These are phyloP conservation scores for Moricandia arvensis DNA, from an alignment of 345 rosid species.

Conservation along the genomic window DNA sequence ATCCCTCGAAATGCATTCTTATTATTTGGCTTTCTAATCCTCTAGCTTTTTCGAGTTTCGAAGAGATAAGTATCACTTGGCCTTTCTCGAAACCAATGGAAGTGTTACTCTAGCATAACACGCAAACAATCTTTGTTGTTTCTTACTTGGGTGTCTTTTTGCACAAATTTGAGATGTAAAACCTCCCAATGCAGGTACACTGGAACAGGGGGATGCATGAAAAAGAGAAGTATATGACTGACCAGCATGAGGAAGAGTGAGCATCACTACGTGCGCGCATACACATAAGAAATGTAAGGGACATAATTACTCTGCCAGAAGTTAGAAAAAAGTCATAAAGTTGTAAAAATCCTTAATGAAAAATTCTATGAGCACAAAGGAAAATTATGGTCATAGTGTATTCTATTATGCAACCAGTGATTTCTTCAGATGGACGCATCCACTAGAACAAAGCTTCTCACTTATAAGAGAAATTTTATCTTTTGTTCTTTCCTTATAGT, in stretches of 20 bases:
- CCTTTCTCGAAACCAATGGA: too few relatives aligned
- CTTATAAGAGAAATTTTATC: not conserved
- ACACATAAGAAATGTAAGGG: not conserved
- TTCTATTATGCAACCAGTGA: not conserved
- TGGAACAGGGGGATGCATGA: conserved; percentile 55
- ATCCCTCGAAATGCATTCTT: not conserved
- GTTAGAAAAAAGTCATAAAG: too few relatives aligned
- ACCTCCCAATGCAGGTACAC: conserved; percentile 40
- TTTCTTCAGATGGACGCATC: not conserved
- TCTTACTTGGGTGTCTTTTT: conserved; percentile 8
- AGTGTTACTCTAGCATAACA: too few relatives aligned
- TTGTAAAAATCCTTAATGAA: not conserved
- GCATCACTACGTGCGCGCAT: conserved; percentile 20
- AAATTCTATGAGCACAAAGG: not conserved
- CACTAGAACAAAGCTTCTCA: not conserved
- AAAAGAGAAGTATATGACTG: conserved; percentile 34
- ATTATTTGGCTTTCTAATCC: not conserved
- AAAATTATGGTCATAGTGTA: not conserved
- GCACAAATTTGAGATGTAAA: conserved; percentile 45
- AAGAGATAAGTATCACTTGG: conserved; percentile 82
- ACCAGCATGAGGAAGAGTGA: conserved; percentile 1
- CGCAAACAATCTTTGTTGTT: not conserved
- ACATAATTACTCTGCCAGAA: not conserved
- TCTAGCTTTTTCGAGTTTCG: not conserved
- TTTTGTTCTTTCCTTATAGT: not conserved